Evolutionary conservation across 441 rosid species (phyloP), one percentile per base, ranked within the genome.

Genomic region (Rhodomyrtus psidioides): DNA sequence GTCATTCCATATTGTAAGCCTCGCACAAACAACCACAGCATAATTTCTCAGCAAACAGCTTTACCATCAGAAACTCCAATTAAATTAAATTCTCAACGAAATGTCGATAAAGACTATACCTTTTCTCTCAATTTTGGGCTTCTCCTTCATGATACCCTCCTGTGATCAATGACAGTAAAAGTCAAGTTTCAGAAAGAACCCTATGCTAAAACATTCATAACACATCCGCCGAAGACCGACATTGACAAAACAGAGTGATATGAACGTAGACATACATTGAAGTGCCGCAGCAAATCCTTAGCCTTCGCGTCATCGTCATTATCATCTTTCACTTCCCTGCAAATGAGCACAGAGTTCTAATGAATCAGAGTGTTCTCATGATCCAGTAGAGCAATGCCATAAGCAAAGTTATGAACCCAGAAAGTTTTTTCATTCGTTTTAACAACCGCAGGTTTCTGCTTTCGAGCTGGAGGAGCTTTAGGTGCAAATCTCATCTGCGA

Each of bases 401-500:
- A n/a, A 7, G 42, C 57, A 60, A 65, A 23, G 4, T 42, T 19
- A 21, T 65, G 76, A 70, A 53, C 60, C 27, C 49, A 84, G 57
- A 46, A 83, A 55, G 87, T 74, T 57, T 88, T 65, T 9, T 44
- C 28, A 79, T 92, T 95, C 98, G 87, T 89, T 92, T 96, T 96
- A 87, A 95, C 93, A 87, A 9, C 82, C 13, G 91, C 95, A 7
- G 88, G 88, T 90, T 93, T 95, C 14, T 94, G 92, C 30, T 74
- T 87, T 17, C 92, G 91, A 76, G 89, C 89, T 1, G 94, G 92
- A 1, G 95, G 98, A 87, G 94, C 94, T 89, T 94, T 95, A 12
- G 99, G 99, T 39, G 88, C 90, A 90, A 91, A 95, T 89, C 86
- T 95, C 90, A 92, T 83, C 99, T 96, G 92, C 86, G 90, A 39